These are phyloP conservation scores for Fusarium sp. DNA, from an alignment of 2,329 filamentous ascomycete species.

Conservation along the genomic window DNA sequence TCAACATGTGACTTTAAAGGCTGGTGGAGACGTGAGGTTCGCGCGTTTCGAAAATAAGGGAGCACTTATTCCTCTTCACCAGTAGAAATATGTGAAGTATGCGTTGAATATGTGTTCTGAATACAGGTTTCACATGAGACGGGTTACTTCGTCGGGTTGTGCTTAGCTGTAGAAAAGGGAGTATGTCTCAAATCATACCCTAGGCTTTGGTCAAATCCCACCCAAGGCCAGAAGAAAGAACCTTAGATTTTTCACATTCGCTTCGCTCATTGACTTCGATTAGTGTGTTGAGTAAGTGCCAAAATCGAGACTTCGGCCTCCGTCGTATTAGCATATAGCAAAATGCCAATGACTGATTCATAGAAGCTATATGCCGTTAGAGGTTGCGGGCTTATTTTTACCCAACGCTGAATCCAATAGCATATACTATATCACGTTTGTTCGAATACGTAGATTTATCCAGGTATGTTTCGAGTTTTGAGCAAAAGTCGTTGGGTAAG, in stretches of 20 bases:
- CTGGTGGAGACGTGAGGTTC: constrained; percentile 81
- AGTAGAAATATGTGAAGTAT: background rate
- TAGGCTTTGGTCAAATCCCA: background rate
- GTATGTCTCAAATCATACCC: constrained; percentile 18
- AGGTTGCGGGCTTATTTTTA: background rate
- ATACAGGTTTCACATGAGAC: constrained; percentile 14
- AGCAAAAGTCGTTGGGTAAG: background rate
- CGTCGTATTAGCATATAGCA: background rate
- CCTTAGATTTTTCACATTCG: constrained; percentile 2
- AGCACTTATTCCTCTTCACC: background rate
- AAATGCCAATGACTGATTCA: background rate
- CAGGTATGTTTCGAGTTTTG: background rate
- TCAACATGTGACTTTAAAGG: constrained; percentile 78
- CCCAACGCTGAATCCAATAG: background rate
- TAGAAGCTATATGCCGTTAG: background rate
- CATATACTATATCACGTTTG: background rate
- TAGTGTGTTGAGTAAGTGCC: background rate
- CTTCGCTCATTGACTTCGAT: background rate
- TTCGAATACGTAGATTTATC: background rate
- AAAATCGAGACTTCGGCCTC: background rate
- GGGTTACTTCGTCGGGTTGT: constrained; percentile 13
- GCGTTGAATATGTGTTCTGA: constrained; percentile 11
- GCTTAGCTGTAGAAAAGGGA: constrained; percentile 22
- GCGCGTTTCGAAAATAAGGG: constrained; percentile 67
- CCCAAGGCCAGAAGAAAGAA: constrained; percentile 7